Conservation (phyloP, 352 stramenopile species). For the Pythium sp. region DNA sequence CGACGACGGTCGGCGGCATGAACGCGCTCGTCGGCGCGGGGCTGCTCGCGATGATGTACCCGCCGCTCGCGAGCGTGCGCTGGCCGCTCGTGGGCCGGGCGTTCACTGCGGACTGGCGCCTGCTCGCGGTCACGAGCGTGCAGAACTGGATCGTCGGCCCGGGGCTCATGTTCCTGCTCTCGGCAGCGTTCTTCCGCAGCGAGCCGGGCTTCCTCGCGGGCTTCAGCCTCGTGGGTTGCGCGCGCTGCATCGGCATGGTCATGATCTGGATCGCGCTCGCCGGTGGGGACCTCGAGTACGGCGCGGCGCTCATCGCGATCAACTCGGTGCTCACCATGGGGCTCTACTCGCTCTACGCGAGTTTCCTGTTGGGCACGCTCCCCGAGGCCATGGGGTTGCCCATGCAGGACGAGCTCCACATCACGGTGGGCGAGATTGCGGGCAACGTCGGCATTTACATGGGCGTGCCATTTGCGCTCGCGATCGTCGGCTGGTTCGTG, state of each 20-base stretch:
- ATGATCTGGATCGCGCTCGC: constrained; percentile 79
- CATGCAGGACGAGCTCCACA: constrained; percentile 26
- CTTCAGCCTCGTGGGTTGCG: constrained; percentile 65
- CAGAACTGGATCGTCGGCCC: constrained; percentile 67
- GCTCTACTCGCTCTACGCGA: constrained; percentile 62
- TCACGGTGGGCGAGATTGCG: constrained; percentile 43
- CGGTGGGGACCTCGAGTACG: constrained; percentile 60
- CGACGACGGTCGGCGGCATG: constrained; percentile 42
- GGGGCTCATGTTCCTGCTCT: constrained; percentile 53
- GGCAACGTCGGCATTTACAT: constrained; percentile 69
- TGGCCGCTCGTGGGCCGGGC: constrained; percentile 40
- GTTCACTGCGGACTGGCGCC: constrained; percentile 41
- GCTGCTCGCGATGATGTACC: constrained; percentile 65
- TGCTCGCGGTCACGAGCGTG: constrained; percentile 49
- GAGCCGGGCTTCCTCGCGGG: constrained; percentile 55
- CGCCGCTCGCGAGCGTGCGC: constrained; percentile 47
- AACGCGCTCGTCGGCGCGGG: constrained; percentile 55
- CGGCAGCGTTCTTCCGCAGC: constrained; percentile 45
- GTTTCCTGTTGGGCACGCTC: constrained; percentile 49
- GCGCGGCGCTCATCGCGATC: constrained; percentile 61
- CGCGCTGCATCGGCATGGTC: constrained; percentile 80
- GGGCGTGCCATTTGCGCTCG: constrained; percentile 58
- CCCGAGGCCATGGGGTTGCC: constrained; percentile 35
- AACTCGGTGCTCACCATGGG: constrained; percentile 66
- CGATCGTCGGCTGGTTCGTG: constrained; percentile 32